Evolutionary conservation across 148 eudicot species (phyloP), one percentile per base, ranked within the genome.

Genomic region (Chenopodium formosanum): DNA sequence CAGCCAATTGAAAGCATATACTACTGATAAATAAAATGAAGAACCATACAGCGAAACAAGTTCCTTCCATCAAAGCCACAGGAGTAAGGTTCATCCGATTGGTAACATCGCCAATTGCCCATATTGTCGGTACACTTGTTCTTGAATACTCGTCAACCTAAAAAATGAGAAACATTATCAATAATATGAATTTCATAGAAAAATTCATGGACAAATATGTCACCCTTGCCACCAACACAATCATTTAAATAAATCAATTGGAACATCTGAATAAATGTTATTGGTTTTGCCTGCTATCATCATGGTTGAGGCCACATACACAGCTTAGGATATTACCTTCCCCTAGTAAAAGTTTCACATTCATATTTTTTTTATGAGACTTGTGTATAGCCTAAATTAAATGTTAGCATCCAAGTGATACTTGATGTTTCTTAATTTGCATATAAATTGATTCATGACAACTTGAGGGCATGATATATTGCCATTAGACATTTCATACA

Each of bases 61-160:
- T 89, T 86, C 98, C 99, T 88, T 96, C 99, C 98, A 94, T 92
- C 73, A 96, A 89, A 69, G 99, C 99, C 78, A 96, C 97, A 27
- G 99, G 99, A 79, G 99, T 96, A 86, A 96, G 96, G 89, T 94
- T 96, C 92, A 96, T 89, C 77, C 99, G 88, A 81, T 96, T 90
- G 74, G 99, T 96, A 77, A 89, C 98, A 84, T 96, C 99, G 72
- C 99, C 99, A 73, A 96, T 83, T 27, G 99, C 99, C 97, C 95
- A 96, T 82, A 96, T 94, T 87, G 93, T 94, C 40, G 99, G 97
- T 74, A 96, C 73, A 76, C 76, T 94, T 76, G 98, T 92, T 48
- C 85, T 89, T 31, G 99, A 96, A 83, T 84, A 91, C 76, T 91
- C 98, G 56, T 96, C 91, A 77, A 96, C 99, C 99, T 96, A 88